Evolutionary conservation across 2,329 filamentous ascomycete genomes (phyloP), one percentile per base, ranked within the genome.

Genomic region (Colletotrichum sp.): DNA sequence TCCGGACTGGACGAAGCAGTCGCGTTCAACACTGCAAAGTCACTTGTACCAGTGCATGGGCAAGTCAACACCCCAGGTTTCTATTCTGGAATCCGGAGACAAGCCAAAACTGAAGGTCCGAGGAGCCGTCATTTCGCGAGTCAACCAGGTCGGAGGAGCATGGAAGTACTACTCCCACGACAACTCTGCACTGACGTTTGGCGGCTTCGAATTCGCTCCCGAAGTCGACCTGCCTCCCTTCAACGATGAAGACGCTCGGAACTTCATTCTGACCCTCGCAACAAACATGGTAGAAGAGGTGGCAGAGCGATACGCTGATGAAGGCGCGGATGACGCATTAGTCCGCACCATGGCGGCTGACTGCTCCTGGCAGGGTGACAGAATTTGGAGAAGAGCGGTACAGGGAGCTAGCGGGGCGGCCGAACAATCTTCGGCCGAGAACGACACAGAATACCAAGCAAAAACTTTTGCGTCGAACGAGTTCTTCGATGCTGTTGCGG

Each of bases 1-100:
- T 5, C 65, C 70, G 1, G 70, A 72, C 58, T 72, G 70, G 70
- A 64, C 70, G 8, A 58, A 36, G 47, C 70, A 69, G n/a, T 72
- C 70, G 0, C 43, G 65, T 3, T 69, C 70, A 2, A 51, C 9
- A 1, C 47, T 72, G 1, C 58, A 58, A 1, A 27, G 8, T 6
- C 70, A 72, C n/a, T 13, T 72, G 9, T 72, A 69, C n/a, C 12
- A 51, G 27, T 63, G 70, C 13, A 38, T 69, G 58, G 43, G 57
- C 8, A 8, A 29, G 3, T 63, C 70, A 0, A 12, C 27, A 2
- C 27, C 34, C 5, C 64, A 12, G 1, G 15, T 36, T 6, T 43
- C 58, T 6, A 5, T 58, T 7, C 11, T 55, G 2, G n/a, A 13
- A 3, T 1, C 6, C 5, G 21, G 16, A 2, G 12, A 27, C 1